Base-by-base conservation (phyloP, 805 yeast species). In the Yarrowia yakushimensis region DNA sequence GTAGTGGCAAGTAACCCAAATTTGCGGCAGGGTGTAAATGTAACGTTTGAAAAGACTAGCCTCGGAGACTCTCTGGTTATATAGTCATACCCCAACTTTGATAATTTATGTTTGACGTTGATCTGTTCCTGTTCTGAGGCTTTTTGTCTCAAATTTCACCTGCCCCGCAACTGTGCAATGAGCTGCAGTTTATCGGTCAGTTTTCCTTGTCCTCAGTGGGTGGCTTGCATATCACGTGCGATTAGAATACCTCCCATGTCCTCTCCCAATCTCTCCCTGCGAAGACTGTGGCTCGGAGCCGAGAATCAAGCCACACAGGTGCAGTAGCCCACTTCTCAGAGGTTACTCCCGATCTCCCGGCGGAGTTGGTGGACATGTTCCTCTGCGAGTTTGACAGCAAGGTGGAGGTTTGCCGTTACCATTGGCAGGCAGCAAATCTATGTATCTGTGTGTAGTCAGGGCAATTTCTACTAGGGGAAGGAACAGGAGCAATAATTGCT, bases 141-240 rank as follows among this genome's bases (percentile, higher is more conserved):
- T 48, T 48, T 46, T 20, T 10, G 52, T 18, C 52, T 45, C 20
- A 42, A 11, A 4, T 12, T 15, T 20, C 20, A 10, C 34, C 23
- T 31, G 28, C 27, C 30, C 39, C 39, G 39, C 55, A 48, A 30
- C 27, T 22, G 39, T 33, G 39, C 55, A 48, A 31, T 31, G 39
- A 33, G 30, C 13, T 48, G 55, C 55, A 48, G 55, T 48, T 48
- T 39, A 48, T 48, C 55, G 55, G 30, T n/a, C 39, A 15, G 15
- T 2, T 25, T 17, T n/a, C 59, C 25, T 52, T 52, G 59, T 52
- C 31, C 6, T 33, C 18, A 17, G 36, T 36, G 23, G 34, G 59
- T 52, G 59, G 59, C 59, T 52, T 52, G 59, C 59, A 36, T 23
- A 25, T 52, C 59, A 52, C 59, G 59, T 52, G 59, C 43, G 59